A percentile compares a stretch with the other conserved stretches of the same genome.
Evolutionary conservation across 352 stramenopile species (phyloP).

Genomic region (Thalassiosira delicatula): DNA sequence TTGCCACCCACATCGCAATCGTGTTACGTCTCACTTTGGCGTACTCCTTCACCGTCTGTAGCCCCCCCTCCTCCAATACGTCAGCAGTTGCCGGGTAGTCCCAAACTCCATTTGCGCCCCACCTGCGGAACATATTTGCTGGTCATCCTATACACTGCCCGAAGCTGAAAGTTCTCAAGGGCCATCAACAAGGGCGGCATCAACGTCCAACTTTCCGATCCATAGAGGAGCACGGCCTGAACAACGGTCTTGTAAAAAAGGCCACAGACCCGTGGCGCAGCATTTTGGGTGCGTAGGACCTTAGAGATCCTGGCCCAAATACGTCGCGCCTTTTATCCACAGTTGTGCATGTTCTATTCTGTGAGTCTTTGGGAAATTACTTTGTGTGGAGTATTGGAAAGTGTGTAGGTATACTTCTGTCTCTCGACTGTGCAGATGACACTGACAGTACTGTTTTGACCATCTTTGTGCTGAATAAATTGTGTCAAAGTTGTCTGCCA

Average conservation of each 20-base stretch:
- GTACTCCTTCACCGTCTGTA: slow-evolving; percentile 24
- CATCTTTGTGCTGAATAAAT: too few relatives aligned
- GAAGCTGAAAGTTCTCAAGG: neutral
- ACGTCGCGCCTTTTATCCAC: too few relatives aligned
- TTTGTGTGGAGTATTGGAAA: too few relatives aligned
- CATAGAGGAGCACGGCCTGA: neutral
- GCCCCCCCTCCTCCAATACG: slow-evolving; percentile 21
- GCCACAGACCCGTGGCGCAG: neutral
- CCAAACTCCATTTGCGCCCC: slow-evolving; percentile 13
- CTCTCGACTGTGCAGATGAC: too few relatives aligned
- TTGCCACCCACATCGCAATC: slow-evolving; percentile 21
- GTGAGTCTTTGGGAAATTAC: too few relatives aligned
- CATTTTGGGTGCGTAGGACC: neutral
- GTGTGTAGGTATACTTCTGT: too few relatives aligned
- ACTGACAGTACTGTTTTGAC: too few relatives aligned
- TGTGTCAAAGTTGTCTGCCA: too few relatives aligned
- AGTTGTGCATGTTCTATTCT: too few relatives aligned
- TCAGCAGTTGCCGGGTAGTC: slow-evolving; percentile 6
- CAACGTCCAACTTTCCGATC: neutral
- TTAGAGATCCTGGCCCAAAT: too few relatives aligned
- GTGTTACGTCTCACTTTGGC: slow-evolving; percentile 16
- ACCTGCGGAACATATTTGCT: neutral
- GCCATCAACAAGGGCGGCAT: neutral
- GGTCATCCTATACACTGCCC: slow-evolving; percentile 15
- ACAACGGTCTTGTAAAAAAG: neutral